Evolutionary conservation across 805 yeast species (phyloP).

Genomic region (Candida boleticola): DNA sequence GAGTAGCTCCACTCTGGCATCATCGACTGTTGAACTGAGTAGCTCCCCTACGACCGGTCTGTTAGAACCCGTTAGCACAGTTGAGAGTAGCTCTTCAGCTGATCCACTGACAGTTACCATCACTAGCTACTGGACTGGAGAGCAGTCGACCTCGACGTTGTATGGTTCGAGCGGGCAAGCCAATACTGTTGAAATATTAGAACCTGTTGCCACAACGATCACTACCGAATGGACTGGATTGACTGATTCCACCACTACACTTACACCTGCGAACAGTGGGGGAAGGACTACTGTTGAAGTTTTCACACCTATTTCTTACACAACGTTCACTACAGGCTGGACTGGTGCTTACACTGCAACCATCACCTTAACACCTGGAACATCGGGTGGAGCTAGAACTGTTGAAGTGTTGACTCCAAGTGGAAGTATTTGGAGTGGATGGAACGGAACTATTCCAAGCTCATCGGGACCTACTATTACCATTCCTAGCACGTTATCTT

Average conservation of each 20-base stretch:
- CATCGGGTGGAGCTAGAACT: background rate
- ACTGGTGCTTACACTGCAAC: background rate
- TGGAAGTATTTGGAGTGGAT: background rate
- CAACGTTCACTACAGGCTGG: background rate
- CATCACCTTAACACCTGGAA: background rate
- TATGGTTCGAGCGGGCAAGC: background rate
- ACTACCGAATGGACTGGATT: background rate
- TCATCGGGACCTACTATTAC: background rate
- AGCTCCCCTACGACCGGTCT: no score
- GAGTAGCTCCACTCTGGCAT: background rate
- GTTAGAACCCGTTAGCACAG: background rate
- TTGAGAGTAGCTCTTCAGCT: background rate
- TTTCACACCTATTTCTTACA: background rate
- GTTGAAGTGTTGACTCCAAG: background rate
- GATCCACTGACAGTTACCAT: no score
- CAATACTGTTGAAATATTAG: background rate
- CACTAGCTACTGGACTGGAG: background rate
- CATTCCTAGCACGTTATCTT: background rate
- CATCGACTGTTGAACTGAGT: background rate
- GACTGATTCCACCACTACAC: background rate
- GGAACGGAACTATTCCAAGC: background rate
- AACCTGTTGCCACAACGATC: background rate
- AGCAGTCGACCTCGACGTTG: background rate
- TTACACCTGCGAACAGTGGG: background rate
- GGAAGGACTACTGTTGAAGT: background rate